These are phyloP conservation scores for Cucurbita ficifolia DNA, from an alignment of 306 rosid species.

Conservation along the genomic window DNA sequence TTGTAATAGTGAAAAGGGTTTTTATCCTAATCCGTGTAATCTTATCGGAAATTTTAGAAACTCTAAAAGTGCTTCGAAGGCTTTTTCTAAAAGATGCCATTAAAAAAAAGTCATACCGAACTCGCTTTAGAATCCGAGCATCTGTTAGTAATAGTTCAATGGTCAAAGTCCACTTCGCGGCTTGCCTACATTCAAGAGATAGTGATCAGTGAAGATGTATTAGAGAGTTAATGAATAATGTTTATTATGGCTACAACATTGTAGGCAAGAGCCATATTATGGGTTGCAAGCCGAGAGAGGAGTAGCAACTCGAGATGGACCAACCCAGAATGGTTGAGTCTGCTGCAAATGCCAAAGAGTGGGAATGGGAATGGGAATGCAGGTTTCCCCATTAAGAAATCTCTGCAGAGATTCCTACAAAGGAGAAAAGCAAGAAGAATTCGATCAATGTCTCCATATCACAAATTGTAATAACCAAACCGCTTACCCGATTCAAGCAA, in stretches of 20 bases:
- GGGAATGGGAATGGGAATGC: background rate
- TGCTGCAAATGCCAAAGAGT: background rate
- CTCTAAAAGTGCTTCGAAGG: too few relatives aligned
- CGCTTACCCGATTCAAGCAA: background rate
- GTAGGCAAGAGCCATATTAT: background rate
- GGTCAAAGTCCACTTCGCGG: too few relatives aligned
- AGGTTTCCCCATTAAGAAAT: slow-evolving; percentile 5
- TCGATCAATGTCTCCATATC: background rate
- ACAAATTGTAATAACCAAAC: background rate
- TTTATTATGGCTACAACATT: background rate
- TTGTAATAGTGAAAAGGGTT: background rate
- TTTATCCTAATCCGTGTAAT: background rate
- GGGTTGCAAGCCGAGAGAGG: background rate
- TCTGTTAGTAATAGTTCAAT: too few relatives aligned
- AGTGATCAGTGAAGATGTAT: background rate
- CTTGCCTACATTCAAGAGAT: background rate
- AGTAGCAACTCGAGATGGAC: background rate
- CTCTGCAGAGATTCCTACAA: slow-evolving; percentile 6
- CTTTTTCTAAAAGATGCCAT: too few relatives aligned
- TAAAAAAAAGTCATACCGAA: too few relatives aligned
- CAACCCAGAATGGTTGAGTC: background rate
- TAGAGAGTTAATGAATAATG: background rate
- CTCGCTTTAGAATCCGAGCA: too few relatives aligned
- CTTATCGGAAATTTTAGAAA: too few relatives aligned
- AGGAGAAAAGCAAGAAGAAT: slow-evolving; percentile 1